phyloP scores from a whole-genome alignment of 2,329 filamentous ascomycete species.

The Daldinia eschscholtzii region DNA sequence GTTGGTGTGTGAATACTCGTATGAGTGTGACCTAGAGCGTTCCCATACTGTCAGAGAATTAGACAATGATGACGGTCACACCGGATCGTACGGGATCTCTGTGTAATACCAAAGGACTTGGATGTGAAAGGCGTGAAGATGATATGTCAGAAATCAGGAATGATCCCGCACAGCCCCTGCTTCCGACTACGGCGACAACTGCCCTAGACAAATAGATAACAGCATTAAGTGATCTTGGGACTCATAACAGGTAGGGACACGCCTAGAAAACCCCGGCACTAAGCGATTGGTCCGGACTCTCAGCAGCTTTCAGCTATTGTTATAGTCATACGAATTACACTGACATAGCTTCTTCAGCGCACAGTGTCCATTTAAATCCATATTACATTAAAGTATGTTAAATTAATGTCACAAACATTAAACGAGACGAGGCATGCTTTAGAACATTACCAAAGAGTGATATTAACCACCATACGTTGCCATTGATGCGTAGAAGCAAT shows the following conservation, averaged over 20 bases:
- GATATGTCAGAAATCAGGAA: constrained; percentile 15
- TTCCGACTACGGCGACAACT: not conserved
- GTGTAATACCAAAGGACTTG: not conserved
- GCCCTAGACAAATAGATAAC: not conserved
- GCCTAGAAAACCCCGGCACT: not conserved
- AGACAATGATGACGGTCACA: constrained; percentile 10
- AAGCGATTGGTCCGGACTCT: not conserved
- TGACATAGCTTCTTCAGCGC: not conserved
- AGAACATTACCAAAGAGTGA: not conserved
- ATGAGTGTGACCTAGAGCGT: not conserved
- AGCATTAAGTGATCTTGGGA: not conserved
- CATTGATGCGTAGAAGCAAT: constrained; percentile 1
- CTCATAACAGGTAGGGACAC: not conserved
- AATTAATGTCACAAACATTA: not conserved
- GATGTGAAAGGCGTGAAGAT: constrained; percentile 12
- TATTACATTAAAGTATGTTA: not conserved
- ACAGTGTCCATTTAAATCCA: no score
- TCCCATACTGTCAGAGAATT: not conserved
- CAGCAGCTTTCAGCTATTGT: not conserved
- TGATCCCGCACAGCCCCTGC: constrained; percentile 3
- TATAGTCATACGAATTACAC: not conserved
- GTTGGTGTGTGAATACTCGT: constrained; percentile 1
- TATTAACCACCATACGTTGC: not conserved
- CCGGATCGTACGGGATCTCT: not conserved
- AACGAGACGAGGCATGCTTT: not conserved